These are phyloP conservation scores for Miscanthus lutarioriparius DNA, from an alignment of 176 grass and related monocot genomes.

Conservation along the genomic window DNA sequence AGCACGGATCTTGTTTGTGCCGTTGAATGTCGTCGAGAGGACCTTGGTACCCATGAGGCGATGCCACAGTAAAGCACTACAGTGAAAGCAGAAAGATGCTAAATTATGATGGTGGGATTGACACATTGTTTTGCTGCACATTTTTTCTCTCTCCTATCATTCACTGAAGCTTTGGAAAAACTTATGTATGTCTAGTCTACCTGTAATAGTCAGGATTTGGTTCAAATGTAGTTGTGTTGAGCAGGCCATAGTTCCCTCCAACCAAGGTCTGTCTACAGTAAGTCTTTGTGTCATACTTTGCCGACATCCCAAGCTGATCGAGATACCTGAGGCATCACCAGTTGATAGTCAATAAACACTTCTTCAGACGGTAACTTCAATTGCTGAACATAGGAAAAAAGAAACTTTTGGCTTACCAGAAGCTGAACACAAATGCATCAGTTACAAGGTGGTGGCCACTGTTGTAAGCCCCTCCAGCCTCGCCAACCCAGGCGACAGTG, in stretches of 20 bases:
- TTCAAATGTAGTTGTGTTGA: constrained; percentile 80
- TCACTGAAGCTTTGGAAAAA: background rate
- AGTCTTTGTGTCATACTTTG: constrained; percentile 72
- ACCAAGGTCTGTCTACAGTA: constrained; percentile 77
- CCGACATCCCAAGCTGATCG: constrained; percentile 80
- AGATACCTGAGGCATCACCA: constrained; percentile 57
- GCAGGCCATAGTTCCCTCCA: constrained; percentile 79
- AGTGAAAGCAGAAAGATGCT: constrained; percentile 30
- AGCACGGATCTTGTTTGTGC: constrained; percentile 59
- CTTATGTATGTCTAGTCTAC: constrained; percentile 33
- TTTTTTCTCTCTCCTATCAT: background rate
- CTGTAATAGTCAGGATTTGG: constrained; percentile 94
- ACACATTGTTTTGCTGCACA: background rate
- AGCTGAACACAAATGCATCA: constrained; percentile 86
- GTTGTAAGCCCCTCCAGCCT: constrained; percentile 87
- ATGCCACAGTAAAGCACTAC: constrained; percentile 79
- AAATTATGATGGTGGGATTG: constrained; percentile 7
- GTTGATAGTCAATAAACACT: background rate
- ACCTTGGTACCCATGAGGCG: constrained; percentile 72
- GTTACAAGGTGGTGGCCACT: constrained; percentile 85
- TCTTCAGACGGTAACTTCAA: constrained; percentile 6
- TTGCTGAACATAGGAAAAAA: background rate
- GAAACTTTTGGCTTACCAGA: constrained; percentile 51
- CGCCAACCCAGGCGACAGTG: constrained; percentile 65
- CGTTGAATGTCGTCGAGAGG: constrained; percentile 52